These are phyloP conservation scores for Saturnispora sekii DNA, from an alignment of 805 yeast genomes.

Conservation along the genomic window DNA sequence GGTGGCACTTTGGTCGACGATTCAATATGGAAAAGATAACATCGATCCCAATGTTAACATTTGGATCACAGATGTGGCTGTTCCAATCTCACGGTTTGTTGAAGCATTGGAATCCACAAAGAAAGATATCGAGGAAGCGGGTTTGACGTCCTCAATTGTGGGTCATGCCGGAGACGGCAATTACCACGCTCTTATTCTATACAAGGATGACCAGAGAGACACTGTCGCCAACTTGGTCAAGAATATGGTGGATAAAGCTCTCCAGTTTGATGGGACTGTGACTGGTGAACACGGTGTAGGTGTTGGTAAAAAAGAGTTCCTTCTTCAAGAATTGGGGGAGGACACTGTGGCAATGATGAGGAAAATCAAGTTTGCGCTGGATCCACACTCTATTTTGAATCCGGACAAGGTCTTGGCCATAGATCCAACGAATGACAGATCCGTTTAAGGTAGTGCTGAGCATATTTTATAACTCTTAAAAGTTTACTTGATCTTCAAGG, in stretches of 20 bases:
- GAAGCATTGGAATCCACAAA: slow-evolving; percentile 53
- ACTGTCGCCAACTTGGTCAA: slow-evolving; percentile 51
- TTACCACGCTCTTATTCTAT: slow-evolving; percentile 61
- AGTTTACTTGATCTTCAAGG: background rate
- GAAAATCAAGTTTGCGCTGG: slow-evolving; percentile 59
- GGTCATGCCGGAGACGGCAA: slow-evolving; percentile 94
- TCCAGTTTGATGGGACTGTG: slow-evolving; percentile 68
- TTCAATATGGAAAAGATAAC: slow-evolving; percentile 49
- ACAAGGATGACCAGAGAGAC: slow-evolving; percentile 44
- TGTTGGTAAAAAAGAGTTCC: slow-evolving; percentile 58
- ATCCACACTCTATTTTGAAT: slow-evolving; percentile 65
- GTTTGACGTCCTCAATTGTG: slow-evolving; percentile 55
- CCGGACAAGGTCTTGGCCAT: slow-evolving; percentile 72
- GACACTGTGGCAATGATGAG: slow-evolving; percentile 71
- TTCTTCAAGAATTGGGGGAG: slow-evolving; percentile 57
- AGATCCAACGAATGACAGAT: slow-evolving; percentile 40
- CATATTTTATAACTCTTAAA: background rate
- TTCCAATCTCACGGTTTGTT: slow-evolving; percentile 66
- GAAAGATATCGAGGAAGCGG: slow-evolving; percentile 48
- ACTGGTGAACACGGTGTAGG: slow-evolving; percentile 92
- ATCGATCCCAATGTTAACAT: slow-evolving; percentile 51
- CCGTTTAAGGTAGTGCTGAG: slow-evolving; percentile 1
- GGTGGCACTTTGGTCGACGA: slow-evolving; percentile 61
- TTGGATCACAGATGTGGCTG: slow-evolving; percentile 91
- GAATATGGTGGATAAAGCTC: slow-evolving; percentile 61